phyloP scores from a whole-genome alignment of 768 basidiomycete genomes.

The Auricularia heimuer region DNA sequence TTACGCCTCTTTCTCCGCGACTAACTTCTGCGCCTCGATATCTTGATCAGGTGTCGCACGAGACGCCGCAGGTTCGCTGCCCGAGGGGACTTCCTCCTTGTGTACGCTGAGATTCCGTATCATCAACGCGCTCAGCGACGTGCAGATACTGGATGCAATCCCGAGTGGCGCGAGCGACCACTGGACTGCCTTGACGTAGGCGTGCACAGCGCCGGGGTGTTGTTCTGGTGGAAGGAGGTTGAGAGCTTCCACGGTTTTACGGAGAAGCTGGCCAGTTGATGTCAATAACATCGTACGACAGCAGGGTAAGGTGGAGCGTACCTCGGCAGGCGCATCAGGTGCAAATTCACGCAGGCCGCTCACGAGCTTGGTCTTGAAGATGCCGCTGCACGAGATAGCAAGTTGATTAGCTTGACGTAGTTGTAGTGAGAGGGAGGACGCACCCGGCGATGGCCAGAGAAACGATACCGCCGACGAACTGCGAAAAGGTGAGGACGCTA shows the following conservation, averaged over 20 bases:
- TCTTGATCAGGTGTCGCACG: too few species aligned
- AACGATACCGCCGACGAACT: background rate
- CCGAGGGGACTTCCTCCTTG: background rate
- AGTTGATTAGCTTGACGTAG: background rate
- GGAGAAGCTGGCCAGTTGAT: background rate
- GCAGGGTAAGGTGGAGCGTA: background rate
- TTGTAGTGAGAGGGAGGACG: background rate
- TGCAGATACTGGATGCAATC: background rate
- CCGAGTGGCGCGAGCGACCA: background rate
- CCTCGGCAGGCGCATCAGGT: background rate
- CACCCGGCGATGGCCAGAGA: background rate
- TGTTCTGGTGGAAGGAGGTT: background rate
- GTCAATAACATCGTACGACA: too few species aligned
- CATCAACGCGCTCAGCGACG: background rate
- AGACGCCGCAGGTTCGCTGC: too few species aligned
- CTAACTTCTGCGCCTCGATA: too few species aligned
- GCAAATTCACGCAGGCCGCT: background rate
- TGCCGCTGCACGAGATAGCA: background rate
- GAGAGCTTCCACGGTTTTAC: background rate
- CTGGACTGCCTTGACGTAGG: slow-evolving; percentile 1
- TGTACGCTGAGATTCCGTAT: background rate
- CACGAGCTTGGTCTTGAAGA: background rate
- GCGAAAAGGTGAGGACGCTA: slow-evolving; percentile 11
- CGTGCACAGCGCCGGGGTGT: background rate
- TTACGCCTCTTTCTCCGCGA: too few species aligned